phyloP scores from a whole-genome alignment of 1,139 yeast species.

The Yamadazyma membranifaciens region DNA sequence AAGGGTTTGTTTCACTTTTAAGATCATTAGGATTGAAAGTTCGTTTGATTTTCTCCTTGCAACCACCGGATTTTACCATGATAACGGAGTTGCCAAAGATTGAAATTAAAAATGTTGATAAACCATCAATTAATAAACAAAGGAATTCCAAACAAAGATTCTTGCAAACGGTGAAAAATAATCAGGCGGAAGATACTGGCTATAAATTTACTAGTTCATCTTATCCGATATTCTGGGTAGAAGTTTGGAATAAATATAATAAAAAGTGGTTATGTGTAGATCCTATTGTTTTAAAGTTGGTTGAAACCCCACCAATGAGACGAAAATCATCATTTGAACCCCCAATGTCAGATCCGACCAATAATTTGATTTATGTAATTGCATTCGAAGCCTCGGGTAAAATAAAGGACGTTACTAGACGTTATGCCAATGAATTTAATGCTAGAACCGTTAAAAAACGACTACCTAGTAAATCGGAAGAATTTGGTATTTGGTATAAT shows the following conservation, averaged over 20 bases:
- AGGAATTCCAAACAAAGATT: constrained; percentile 20
- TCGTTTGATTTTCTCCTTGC: constrained; percentile 76
- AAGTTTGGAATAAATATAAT: constrained; percentile 79
- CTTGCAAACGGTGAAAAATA: constrained; percentile 17
- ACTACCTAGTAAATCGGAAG: constrained; percentile 53
- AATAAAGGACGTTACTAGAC: constrained; percentile 77
- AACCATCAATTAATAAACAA: background rate
- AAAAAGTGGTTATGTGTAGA: constrained; percentile 85
- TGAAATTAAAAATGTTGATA: constrained; percentile 5
- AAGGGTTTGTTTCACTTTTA: constrained; percentile 78
- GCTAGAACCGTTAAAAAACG: constrained; percentile 75
- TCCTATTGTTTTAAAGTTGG: constrained; percentile 61
- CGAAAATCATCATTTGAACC: constrained; percentile 73
- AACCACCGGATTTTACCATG: constrained; percentile 80
- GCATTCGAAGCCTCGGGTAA: constrained; percentile 70
- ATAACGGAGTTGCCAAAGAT: constrained; percentile 21
- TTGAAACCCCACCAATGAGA: constrained; percentile 64
- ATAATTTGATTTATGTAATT: constrained; percentile 68
- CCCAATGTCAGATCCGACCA: constrained; percentile 56
- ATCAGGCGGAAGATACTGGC: constrained; percentile 4
- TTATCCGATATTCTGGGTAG: constrained; percentile 88
- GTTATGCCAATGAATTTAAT: constrained; percentile 71
- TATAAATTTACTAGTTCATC: constrained; percentile 26
- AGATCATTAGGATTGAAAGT: constrained; percentile 72
- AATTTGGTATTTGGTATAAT: constrained; percentile 65